Base-by-base conservation (phyloP, 305 asterid genomes). In the Plantago lanceolata region DNA sequence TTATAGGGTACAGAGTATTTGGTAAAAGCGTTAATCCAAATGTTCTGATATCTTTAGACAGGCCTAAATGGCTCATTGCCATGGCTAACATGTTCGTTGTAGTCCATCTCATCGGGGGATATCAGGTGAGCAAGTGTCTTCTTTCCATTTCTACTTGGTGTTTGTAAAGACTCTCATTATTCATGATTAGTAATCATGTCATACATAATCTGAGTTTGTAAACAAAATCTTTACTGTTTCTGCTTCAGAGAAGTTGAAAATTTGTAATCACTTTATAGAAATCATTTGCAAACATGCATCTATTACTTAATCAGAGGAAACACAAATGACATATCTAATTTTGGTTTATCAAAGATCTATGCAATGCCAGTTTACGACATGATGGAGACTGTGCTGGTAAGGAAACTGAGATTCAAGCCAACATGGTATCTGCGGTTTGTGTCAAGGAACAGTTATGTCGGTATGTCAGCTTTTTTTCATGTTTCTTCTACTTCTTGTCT, bases 61-160 rank as follows among this genome's bases (percentile, higher is more conserved):
- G 45, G 47, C 66, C 66, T 24, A 47, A 45, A 11, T 61, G 66
- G 66, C 66, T 61, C 45, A 61, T 61, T 61, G 66, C 66, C 29
- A 44, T 61, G 66, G 66, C 66, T 26, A 61, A 61, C 55, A 24
- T 61, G 55, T 61, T 61, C 26, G 66, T 61, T 16, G 66, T 61
- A 18, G 19, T 61, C 24, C 66, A 61, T 59, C 50, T 59, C n/a
- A 59, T 59, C n/a, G 64, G 64, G 33, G 40, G 64, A 51, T 59
- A 59, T 59, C 64, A 59, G 64, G 64, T 59, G 50, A 59, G 26
- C 12, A 14, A 12, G 20, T 0, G 40, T 35, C 18, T 35, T 29
- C 24, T 57, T 19, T 57, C 31, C 7, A 24, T 31, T n/a, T 31
- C 40, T 5, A 33, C 40, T 33, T 33, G 40, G 40, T 33, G 40